These are phyloP conservation scores for Sideroxylon spinosum DNA, from an alignment of 179 eudicot genomes.

Conservation along the genomic window DNA sequence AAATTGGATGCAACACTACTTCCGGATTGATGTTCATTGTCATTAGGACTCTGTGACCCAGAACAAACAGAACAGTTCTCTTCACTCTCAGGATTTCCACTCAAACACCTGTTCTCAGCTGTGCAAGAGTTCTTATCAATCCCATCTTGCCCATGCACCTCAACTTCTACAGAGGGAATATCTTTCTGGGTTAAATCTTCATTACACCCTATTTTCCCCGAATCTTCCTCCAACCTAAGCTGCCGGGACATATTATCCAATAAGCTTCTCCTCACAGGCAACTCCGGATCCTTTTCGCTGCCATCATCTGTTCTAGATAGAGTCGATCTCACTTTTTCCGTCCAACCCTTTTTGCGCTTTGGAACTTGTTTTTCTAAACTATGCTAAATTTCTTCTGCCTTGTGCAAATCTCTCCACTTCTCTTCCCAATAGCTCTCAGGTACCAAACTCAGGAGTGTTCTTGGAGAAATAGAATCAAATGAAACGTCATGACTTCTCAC, in stretches of 20 bases:
- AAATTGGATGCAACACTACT: constrained; percentile 56
- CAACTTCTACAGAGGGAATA: constrained; percentile 26
- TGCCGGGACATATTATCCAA: constrained; percentile 58
- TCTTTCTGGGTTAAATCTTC: constrained; percentile 27
- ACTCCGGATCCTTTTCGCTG: constrained; percentile 30
- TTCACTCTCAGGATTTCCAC: constrained; percentile 39
- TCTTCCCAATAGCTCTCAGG: constrained; percentile 99
- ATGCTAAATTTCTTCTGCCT: constrained; percentile 58
- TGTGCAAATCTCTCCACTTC: constrained; percentile 80
- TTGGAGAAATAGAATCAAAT: constrained; percentile 46
- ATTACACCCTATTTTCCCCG: constrained; percentile 29
- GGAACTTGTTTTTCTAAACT: constrained; percentile 31
- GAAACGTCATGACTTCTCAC: constrained; percentile 66
- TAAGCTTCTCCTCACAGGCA: constrained; percentile 62
- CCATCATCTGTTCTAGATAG: constrained; percentile 51
- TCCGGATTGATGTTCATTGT: constrained; percentile 42
- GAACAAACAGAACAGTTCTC: constrained; percentile 55
- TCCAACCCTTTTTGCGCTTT: constrained; percentile 58
- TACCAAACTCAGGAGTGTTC: constrained; percentile 40
- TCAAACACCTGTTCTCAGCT: constrained; percentile 30
- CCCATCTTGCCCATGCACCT: constrained; percentile 28
- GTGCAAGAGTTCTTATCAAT: constrained; percentile 20
- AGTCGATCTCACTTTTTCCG: constrained; percentile 62
- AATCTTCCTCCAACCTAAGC: constrained; percentile 49
- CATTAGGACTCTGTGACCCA: constrained; percentile 45